Base-by-base conservation (phyloP, 495 filamentous ascomycete genomes). In the Trichocladium uniseriatum region DNA sequence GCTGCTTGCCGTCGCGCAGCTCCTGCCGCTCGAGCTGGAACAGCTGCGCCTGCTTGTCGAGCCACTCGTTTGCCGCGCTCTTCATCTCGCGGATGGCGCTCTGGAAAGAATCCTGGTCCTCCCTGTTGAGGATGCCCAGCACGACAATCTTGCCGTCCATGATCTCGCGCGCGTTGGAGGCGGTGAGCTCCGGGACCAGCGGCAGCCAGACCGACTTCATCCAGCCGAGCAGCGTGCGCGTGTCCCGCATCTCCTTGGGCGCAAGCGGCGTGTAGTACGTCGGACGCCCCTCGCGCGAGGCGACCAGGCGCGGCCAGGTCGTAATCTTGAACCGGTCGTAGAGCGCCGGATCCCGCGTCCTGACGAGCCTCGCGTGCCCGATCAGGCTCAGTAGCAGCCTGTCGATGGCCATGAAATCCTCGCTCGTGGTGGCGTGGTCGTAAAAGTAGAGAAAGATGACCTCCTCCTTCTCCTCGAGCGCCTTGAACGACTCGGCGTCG, bases 361-460 rank as follows among this genome's bases (percentile, higher is more conserved):
- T 96, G 48, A 96, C 89, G 20, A 98, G 72, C 58, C 84, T 87
- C 21, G 87, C 94, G 58, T 88, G 89, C 15, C 94, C 94, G 49
- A 97, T 86, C 32, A 97, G 76, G 58, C 79, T 86, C 22, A 96
- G 73, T 7, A 86, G 84, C 21, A 97, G 65, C 16, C 89, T 82
- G 37, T 97, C 90, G 48, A 98, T 68, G 16, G 90, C 89, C 54
- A 72, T 71, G 62, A 97, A 95, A 67, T 98, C 92, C 65, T 98
- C 92, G 46, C 70, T 78, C 0, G 87, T 90, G 2, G 92, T 95
- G 22, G 92, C 92, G 48, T 92, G 80, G 60, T 98, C 94, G 66
- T 94, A 97, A 65, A 97, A 90, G 68, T 96, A 98, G 56, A 95
- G 65, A 63, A 98, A 98, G 38, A 96, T 82, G 51, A 98, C 92